Evolutionary conservation across 2,329 filamentous ascomycete genomes (phyloP), one percentile per base, ranked within the genome.

Genomic region (Fusarium nanum): DNA sequence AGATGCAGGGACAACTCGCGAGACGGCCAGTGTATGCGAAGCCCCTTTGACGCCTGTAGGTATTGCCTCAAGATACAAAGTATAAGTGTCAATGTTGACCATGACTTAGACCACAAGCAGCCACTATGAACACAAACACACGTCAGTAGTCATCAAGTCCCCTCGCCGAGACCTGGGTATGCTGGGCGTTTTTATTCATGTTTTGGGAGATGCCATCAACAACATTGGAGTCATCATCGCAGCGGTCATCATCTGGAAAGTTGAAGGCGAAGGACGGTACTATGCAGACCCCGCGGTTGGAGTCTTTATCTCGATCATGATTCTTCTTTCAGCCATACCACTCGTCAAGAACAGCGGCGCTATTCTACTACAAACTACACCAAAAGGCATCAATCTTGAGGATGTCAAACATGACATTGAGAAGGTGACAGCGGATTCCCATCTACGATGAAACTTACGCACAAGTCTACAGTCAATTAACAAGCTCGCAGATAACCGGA

Each of bases 211-310:
- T 73, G 90, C 91, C 7, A 83, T 91, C 67, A 94, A 93, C 80
- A 94, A 94, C 72, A 78, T 93, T 13, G 91, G 91, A 12, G 91
- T 94, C 63, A 93, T 93, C 50, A 81, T 90, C 37, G 87, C 91
- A 1, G 91, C 90, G 0, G 74, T 90, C 4, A 83, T 93, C 32
- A 91, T 94, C 76, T 93, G 91, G 91, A 82, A 89, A 60, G 82
- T 86, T 1, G 76, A 84, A 30, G 88, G 86, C 30, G 81, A 86
- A 2, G 82, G 78, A 6, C 84, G 90, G 34, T 92, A 86, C 81
- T 94, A 93, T 71, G 91, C 89, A 7, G 92, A 94, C 75, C 92
- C 92, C 0, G 89, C 84, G 6, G 86, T 90, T 34, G 88, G 90
- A 61, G 83, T 92, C 76, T 89, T 85, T 53, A 94, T 94, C 72